A percentile compares a stretch with the other conserved stretches of the same genome.
phyloP scores from a whole-genome alignment of 2,329 filamentous ascomycete species.

The Ceratocystis cacaofunesta region DNA sequence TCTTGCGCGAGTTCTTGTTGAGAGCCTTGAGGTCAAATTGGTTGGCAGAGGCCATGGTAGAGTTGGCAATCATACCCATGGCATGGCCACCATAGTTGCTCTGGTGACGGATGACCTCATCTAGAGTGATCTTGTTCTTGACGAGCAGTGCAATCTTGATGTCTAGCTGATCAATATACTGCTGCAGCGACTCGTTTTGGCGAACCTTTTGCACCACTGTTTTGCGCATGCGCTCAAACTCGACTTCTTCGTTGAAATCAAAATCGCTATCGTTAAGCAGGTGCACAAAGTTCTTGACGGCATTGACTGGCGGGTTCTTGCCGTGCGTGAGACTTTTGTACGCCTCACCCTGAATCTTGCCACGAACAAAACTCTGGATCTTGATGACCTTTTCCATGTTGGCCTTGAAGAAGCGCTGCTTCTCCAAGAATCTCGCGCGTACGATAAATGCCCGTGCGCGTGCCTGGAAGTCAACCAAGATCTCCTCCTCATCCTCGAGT shows the following conservation, averaged over 20 bases:
- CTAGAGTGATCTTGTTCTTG: slow-evolving; percentile 98
- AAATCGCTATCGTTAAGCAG: slow-evolving; percentile 96
- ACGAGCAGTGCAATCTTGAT: slow-evolving; percentile 97
- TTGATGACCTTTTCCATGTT: slow-evolving; percentile 99
- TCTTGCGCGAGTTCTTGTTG: slow-evolving; percentile 90
- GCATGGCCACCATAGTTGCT: slow-evolving; percentile 88
- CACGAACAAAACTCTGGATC: slow-evolving; percentile 90
- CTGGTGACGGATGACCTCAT: slow-evolving; percentile 94
- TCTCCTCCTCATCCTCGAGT: slow-evolving; percentile 71
- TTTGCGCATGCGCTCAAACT: slow-evolving; percentile 88
- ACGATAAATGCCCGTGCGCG: slow-evolving; percentile 59
- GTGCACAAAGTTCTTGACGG: slow-evolving; percentile 96
- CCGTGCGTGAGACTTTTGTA: slow-evolving; percentile 95
- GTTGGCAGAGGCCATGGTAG: slow-evolving; percentile 75
- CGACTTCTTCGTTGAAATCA: slow-evolving; percentile 96
- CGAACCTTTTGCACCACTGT: slow-evolving; percentile 94
- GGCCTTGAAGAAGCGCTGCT: slow-evolving; percentile 75
- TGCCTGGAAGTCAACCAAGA: slow-evolving; percentile 59
- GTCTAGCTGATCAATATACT: slow-evolving; percentile 95
- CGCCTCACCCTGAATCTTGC: slow-evolving; percentile 88
- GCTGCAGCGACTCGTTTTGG: slow-evolving; percentile 91
- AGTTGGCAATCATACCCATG: slow-evolving; percentile 70
- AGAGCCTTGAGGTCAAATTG: slow-evolving; percentile 93
- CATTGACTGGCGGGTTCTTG: slow-evolving; percentile 91
- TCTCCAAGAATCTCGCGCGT: slow-evolving; percentile 62